Percentiles rank a stretch among this genome's conserved stretches.
These are phyloP conservation scores for Kregervanrija fluxuum DNA, from an alignment of 805 yeast species.

Conservation along the genomic window DNA sequence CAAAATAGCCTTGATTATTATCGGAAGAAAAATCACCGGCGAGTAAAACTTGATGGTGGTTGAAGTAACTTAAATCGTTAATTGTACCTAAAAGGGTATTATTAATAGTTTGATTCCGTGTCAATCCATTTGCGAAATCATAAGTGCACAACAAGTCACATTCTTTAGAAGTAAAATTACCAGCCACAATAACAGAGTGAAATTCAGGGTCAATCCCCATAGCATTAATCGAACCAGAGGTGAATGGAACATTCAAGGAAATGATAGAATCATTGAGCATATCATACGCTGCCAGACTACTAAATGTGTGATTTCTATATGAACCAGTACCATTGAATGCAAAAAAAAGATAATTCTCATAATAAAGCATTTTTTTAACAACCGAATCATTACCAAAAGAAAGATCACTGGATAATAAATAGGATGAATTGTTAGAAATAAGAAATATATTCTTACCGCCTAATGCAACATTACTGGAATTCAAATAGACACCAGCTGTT, in stretches of 20 bases:
- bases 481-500: conserved; percentile 34
- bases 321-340: conserved; percentile 36
- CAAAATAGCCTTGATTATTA: conserved; percentile 33
- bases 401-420: conserved; percentile 6
- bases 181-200: conserved; percentile 58
- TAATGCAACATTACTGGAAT: conserved; percentile 42
- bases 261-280: conserved; percentile 35
- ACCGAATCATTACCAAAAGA: conserved; percentile 15
- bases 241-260: conserved; percentile 28
- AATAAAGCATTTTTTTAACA: conserved; percentile 28
- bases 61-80: conserved; percentile 43
- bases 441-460: conserved; percentile 42
- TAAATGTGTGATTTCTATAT: conserved; percentile 16
- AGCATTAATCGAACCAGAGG: conserved; percentile 34
- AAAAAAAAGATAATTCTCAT: conserved; percentile 34
- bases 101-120: conserved; percentile 43
- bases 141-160: conserved; percentile 66
- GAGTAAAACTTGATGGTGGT: conserved; percentile 31
- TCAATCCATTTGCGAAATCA: conserved; percentile 31
- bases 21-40: conserved; percentile 45
- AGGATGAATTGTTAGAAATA: conserved; percentile 1
- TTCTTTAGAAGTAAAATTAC: conserved; percentile 44
- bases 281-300: conserved; percentile 50
- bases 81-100: conserved; percentile 44
- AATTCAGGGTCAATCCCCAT: conserved; percentile 33